Base-by-base conservation (phyloP, 208 protist genomes). In the Crithidia brevicula region DNA sequence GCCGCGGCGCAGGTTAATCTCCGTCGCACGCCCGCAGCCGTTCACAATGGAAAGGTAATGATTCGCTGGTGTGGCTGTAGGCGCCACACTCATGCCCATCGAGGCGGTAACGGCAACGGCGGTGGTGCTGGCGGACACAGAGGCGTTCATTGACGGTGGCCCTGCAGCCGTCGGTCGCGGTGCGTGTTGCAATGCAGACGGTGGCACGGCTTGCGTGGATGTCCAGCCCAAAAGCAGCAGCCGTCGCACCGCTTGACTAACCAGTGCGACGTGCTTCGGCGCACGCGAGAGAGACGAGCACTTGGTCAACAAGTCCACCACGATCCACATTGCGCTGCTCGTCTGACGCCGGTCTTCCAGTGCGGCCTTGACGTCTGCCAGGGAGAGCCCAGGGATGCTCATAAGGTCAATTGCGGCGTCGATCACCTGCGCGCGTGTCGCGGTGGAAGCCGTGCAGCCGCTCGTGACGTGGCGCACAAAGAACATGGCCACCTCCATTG, bases 11-110 rank as follows among this genome's bases (percentile, higher is more conserved):
- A 94, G 64, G 23, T 77, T 61, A 28, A 73, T 50, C 72, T 88
- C 83, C 33, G 67, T 64, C 16, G 40, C 49, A 38, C 70, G 65
- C 3, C 85, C 85, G 51, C 85, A 88, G n/a, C 89, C 83, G 3
- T 71, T 70, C 52, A 88, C 81, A 33, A 60, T 52, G 27, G 56
- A 28, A n/a, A 93, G 71, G 60, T 88, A 93, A 51, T 88, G 82
- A 6, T 45, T 42, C 5, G 15, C 20, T 2, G 42, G 23, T 3
- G 31, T 38, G 9, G 27, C 43, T 16, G 28, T 13, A 4, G 52
- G 22, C 4, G 50, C 25, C 6, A 30, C 31, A 11, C 31, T 40
- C n/a, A 5, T 31, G 30, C 51, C n/a, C 51, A 11, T n/a, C n/a
- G n/a, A n/a, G n/a, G n/a, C n/a, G n/a, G n/a, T n/a, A n/a, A n/a